Percentiles rank a stretch among this genome's conserved stretches.
These are phyloP conservation scores for Fusarium piperis DNA, from an alignment of 2,329 filamentous ascomycete genomes.

Conservation along the genomic window DNA sequence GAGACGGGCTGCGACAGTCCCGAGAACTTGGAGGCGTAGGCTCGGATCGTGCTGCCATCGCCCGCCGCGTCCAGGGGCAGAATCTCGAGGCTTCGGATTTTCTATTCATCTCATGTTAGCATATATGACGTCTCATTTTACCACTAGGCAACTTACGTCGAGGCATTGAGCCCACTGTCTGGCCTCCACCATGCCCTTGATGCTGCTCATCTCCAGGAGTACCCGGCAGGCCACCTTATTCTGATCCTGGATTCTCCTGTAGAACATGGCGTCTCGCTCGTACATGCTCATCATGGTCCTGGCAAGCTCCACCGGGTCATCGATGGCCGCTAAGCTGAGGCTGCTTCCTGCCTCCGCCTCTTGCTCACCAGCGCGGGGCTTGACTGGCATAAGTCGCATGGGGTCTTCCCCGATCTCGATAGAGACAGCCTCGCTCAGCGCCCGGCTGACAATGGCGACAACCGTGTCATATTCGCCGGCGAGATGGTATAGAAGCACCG, in stretches of 20 bases:
- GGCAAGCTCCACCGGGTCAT: constrained; percentile 69
- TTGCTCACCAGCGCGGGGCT: constrained; percentile 67
- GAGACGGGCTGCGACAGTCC: constrained; percentile 82
- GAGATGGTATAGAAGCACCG: constrained; percentile 92
- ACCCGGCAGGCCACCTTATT: constrained; percentile 67
- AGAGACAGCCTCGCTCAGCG: constrained; percentile 88
- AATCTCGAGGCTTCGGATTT: constrained; percentile 78
- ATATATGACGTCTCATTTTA: neutral
- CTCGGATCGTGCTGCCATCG: constrained; percentile 81
- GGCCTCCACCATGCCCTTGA: constrained; percentile 65
- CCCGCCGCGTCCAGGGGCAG: constrained; percentile 81
- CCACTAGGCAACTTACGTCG: constrained; percentile 59
- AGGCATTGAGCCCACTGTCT: constrained; percentile 66
- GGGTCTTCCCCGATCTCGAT: constrained; percentile 86
- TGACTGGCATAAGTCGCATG: constrained; percentile 80
- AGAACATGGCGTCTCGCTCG: constrained; percentile 69
- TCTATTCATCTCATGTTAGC: constrained; percentile 56
- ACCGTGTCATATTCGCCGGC: constrained; percentile 96
- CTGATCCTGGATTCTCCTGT: constrained; percentile 64
- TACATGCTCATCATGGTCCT: constrained; percentile 72
- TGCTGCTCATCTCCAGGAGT: constrained; percentile 68
- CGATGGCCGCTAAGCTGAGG: constrained; percentile 68
- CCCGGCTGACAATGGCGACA: constrained; percentile 87
- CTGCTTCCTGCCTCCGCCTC: constrained; percentile 61
- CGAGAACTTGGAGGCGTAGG: constrained; percentile 82